Base-by-base conservation (phyloP, 2,329 filamentous ascomycete genomes). In the Neocatenulostroma microsporum region DNA sequence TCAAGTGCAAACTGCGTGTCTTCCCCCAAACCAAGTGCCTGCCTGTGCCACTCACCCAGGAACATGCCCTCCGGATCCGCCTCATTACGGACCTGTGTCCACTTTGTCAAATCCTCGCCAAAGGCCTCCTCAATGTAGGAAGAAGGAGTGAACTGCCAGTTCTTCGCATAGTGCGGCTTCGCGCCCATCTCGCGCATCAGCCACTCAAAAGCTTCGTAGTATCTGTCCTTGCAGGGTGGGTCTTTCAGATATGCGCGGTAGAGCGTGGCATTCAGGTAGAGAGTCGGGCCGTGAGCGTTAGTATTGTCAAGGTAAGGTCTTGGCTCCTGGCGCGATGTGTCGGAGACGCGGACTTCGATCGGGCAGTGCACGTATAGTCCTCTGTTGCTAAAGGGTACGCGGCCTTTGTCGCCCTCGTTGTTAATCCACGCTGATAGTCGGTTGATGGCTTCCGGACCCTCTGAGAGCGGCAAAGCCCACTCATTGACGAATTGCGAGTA, bases 401-500 rank as follows among this genome's bases (percentile, higher is more conserved):
- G 67, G 28, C 54, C 25, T 68, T 67, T 6, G 76, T 72, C 58
- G 80, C 79, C 65, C 50, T 91, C 82, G 13, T 76, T 73, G 34
- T 84, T 82, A 36, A 98, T 71, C 91, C 91, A 98, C 31, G 84
- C 82, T 25, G 81, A 84, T 10, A 98, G 72, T 8, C 91, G 78
- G 21, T 69, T 73, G 28, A 98, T 76, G 6, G 86, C 88, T 62
- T 95, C 88, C 11, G 89, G 89, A 0, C 91, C 91, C 48, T 82
- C 82, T 45, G 78, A 69, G 1, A 98, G 71, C 1, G 91, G 89
- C 5, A 98, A 73, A 0, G 89, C 89, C 91, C 91, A 98, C 60
- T 98, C 91, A 60, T 98, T 95, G 47, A 98, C 91, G 53, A 86
- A 94, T 57, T 98, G 91, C n/a, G 84, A 89, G 68, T 95, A 98